Base-by-base conservation (phyloP, 768 basidiomycete genomes). In the Suillus weaverae region DNA sequence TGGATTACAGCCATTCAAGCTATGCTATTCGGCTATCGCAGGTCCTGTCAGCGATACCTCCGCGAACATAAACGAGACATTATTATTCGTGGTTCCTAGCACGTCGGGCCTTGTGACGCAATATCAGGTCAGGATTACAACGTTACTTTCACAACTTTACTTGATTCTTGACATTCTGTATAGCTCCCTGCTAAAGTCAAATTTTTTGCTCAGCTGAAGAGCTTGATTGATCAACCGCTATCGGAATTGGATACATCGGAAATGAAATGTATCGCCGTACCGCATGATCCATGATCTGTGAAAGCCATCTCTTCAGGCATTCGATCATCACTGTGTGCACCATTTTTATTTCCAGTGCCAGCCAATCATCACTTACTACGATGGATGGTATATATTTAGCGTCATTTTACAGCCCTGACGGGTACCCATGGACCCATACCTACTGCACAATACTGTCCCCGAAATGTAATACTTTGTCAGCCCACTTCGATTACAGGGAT, bases 71-170 rank as follows among this genome's bases (percentile, higher is more conserved):
- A 68, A 60, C 13, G 89, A 90, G 70, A 92, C 91, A 0, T 70
- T 94, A 1, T 86, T 95, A 72, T 94, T 86, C 71, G 88, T 89
- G 2, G 82, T 90, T 38, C 90, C 91, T 0, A 89, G 87, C 69
- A 92, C 91, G 0, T 94, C 92, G 0, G 92, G 88, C 0, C 81
- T 86, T 9, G 90, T 94, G 0, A 85, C 87, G 14, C 77, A 81
- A n/a, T 88, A 89, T 69, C 89, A 91, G 78, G 92, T 90, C 36
- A 62, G 82, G 71, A 2, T 41, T 62, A 54, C 44, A 44, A 35
- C 54, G 16, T 55, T 53, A 14, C 20, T 13, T 38, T 18, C 38
- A 32, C 26, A 59, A 18, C n/a, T 36, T 61, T 36, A 0, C 22
- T 48, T 13, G 33, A 36, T 1, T n/a, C 5, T 38, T 48, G 5